Evolutionary conservation across 441 rosid genomes (phyloP), one percentile per base, ranked within the genome.

Genomic region (Arabidopsis hybrid): DNA sequence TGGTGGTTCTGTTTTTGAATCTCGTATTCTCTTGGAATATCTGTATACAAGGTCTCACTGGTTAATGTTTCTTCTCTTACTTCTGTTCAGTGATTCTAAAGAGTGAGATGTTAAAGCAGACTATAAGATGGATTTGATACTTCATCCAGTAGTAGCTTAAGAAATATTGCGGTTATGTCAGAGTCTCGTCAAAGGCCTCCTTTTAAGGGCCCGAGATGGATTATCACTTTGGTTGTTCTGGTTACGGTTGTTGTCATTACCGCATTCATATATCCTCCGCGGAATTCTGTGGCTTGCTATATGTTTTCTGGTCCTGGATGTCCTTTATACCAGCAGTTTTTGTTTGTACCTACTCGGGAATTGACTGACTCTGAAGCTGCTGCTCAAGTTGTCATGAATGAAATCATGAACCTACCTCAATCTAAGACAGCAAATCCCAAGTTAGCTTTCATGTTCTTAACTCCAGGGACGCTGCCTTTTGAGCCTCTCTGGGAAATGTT

Each of bases 371-470:
- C 69, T 35, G 94, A 89, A 82, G 83, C 81, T 60, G 84, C 85
- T 64, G 87, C 90, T 78, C 87, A 78, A 21, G 86, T 87, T 84
- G 91, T 85, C 8, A 78, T 83, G 13, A 87, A 71, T 49, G 91
- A 87, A 42, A 75, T 82, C 14, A 71, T 87, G 76, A 84, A 78
- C 18, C n/a, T 65, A 9, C 88, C 91, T 51, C 82, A 79, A 4
- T 51, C 69, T 42, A 76, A 43, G 69, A 42, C 71, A 9, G 49
- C 57, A 42, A 81, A 76, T 8, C 81, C 87, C 1, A 86, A 88
- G 77, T 78, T 88, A 72, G 86, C 93, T 13, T 88, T 84, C 70
- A 80, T 88, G 88, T 87, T 85, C 78, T 81, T 88, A 70, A 87
- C 85, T 46, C 87, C 85, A 1, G 87, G 84, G 49, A 71, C 81